Base-by-base conservation (phyloP, 2,329 filamentous ascomycete species). In the Trichoderma sp. region DNA sequence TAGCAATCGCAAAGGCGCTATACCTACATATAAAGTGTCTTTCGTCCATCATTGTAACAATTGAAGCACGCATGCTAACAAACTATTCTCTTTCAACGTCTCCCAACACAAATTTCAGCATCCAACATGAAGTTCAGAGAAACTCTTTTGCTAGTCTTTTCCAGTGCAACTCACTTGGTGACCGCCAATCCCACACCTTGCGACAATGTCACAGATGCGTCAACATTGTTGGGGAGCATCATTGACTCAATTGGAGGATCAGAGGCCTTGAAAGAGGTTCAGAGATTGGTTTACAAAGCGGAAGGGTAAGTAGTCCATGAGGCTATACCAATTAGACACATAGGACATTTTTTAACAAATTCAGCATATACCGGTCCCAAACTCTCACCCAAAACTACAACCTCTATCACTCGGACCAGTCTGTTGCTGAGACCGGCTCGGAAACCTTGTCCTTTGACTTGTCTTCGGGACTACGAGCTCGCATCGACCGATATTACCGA, bases 381-480 rank as follows among this genome's bases (percentile, higher is more conserved):
- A 66, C 63, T 11, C 63, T 66, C n/a, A 66, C 63, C 0, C 63
- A 66, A 36, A 66, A 66, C 47, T 66, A 66, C 28, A 66, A 55
- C 43, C 43, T 66, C 26, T 66, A 66, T 26, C 63, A 66, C 28
- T 66, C 63, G 15, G 63, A 66, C 20, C 63, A 66, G 28, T 66
- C 63, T 6, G 63, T 66, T 15, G 43, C 63, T 6, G 63, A 66
- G 17, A n/a, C 43, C 4, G 63, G 63, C 11, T 66, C 63, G 9
- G 63, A 66, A 36, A 62, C 34, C 1, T 39, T 62, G 13, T 62
- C 34, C 23, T 62, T 39, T n/a, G 59, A 62, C 34, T 43, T 62
- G 20, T 62, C 59, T 12, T 23, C 59, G 0, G 59, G 34, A 17
- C 13, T 62, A 2, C 34, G 59, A 28, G 59, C 59, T 62, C 59